Base-by-base conservation (phyloP, 345 rosid species). In the Erodium maritimum region DNA sequence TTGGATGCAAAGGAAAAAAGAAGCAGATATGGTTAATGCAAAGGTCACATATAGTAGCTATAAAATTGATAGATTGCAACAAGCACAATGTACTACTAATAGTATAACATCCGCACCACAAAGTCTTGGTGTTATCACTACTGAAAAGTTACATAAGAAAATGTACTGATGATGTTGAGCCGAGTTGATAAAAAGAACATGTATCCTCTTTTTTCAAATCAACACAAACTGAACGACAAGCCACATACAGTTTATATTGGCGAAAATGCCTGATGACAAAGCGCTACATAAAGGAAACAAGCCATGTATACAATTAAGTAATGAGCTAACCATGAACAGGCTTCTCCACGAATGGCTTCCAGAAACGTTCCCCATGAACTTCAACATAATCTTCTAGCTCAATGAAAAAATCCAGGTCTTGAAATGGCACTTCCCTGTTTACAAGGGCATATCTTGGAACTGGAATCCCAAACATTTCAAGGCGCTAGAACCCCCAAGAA, bases 271-370 rank as follows among this genome's bases (percentile, higher is more conserved):
- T 5, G 46, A 37, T 37, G 46, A 11, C 13, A 12, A 37, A 37
- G 10, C 46, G 10, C 46, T 3, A 37, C 46, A 37, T 37, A n/a
- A 61, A 18, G 23, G 19, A 61, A 53, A 22, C 21, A 10, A 8
- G 60, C 52, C 46, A 37, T 11, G 17, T 56, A 37, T 45, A 21
- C 12, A 20, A 13, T 55, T 8, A 48, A 56, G 21, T 42, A 48
- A 37, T 42, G 65, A 17, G 64, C 86, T 73, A 65, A 94, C 97
- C 99, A 58, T 87, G 77, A 65, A 94, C 75, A 10, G 99, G 99
- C 82, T 94, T 94, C 79, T 94, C 99, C 55, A 94, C 99, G 79
- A 90, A 94, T 51, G 99, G 99, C 84, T 94, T 94, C 93, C 86
- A 94, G 62, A 94, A 94, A 50, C 95, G 87, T 59, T 82, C 67